phyloP scores from a whole-genome alignment of 495 filamentous ascomycete species.

The Xylaria venustula region DNA sequence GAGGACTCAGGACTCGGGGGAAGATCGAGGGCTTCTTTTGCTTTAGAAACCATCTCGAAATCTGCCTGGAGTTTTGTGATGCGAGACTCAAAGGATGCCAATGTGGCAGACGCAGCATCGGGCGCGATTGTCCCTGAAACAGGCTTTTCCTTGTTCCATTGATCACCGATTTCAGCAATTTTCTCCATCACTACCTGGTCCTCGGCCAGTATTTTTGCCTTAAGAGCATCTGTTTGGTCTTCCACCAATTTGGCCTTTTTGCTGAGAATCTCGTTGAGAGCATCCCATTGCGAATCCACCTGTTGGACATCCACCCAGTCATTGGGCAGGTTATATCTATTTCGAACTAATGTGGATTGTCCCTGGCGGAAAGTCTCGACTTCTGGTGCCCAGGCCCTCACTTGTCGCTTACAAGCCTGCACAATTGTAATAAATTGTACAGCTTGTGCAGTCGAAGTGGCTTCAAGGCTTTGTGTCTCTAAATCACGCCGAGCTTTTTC shows the following conservation, averaged over 20 bases:
- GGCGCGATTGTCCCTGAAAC: slow-evolving; percentile 91
- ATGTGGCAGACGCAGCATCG: slow-evolving; percentile 74
- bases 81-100: slow-evolving; percentile 75
- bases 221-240: slow-evolving; percentile 90
- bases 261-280: slow-evolving; percentile 81
- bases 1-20: slow-evolving; percentile 73
- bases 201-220: slow-evolving; percentile 94
- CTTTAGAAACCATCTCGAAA: slow-evolving; percentile 89
- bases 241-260: slow-evolving; percentile 91
- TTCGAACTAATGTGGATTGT: slow-evolving; percentile 81
- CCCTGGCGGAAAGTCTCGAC: slow-evolving; percentile 94
- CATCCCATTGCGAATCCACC: slow-evolving; percentile 89
- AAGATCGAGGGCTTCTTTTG: slow-evolving; percentile 93
- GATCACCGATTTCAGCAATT: slow-evolving; percentile 72
- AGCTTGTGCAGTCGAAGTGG: slow-evolving; percentile 89
- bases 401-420: slow-evolving; percentile 90
- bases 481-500: slow-evolving; percentile 84
- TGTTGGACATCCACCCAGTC: slow-evolving; percentile 96
- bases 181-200: slow-evolving; percentile 86
- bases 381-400: slow-evolving; percentile 90
- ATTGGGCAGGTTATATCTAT: slow-evolving; percentile 86
- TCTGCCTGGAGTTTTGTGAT: slow-evolving; percentile 82
- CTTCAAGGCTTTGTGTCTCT: slow-evolving; percentile 85
- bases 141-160: slow-evolving; percentile 96
- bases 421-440: slow-evolving; percentile 98